phyloP scores from a whole-genome alignment of 2,329 filamentous ascomycete species.

The Colletotrichum sp. region DNA sequence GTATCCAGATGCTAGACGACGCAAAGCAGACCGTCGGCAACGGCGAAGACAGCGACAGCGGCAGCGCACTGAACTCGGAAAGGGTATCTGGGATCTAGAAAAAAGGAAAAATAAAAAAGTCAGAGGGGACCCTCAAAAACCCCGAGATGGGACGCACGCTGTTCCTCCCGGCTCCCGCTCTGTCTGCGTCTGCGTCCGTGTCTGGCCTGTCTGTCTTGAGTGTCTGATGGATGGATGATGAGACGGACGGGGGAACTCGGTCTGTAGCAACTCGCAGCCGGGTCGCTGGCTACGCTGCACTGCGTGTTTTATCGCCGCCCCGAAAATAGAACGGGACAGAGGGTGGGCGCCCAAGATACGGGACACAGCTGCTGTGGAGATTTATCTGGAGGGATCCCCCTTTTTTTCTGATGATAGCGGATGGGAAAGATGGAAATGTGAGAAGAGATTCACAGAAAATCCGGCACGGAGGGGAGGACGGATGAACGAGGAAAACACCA shows the following conservation, averaged over 20 bases:
- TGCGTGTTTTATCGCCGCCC: constrained; percentile 18
- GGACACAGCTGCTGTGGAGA: constrained; percentile 10
- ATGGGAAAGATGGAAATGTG: background rate
- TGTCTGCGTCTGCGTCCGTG: background rate
- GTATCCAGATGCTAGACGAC: background rate
- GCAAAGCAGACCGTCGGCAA: background rate
- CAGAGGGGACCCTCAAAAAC: background rate
- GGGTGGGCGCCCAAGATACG: background rate
- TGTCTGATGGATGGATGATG: constrained; percentile 14
- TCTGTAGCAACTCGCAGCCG: background rate
- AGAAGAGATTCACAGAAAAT: constrained; percentile 1
- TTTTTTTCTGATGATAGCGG: background rate
- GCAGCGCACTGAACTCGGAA: constrained; percentile 1
- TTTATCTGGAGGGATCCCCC: constrained; percentile 12
- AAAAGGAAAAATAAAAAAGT: background rate
- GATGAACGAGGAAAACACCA: background rate
- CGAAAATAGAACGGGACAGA: constrained; percentile 18
- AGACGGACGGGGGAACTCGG: constrained; percentile 11
- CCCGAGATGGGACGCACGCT: constrained; percentile 17
- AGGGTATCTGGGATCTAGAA: background rate
- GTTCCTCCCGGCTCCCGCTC: background rate
- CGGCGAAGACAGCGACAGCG: background rate
- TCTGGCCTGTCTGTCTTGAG: background rate
- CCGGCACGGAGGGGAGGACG: constrained; percentile 19
- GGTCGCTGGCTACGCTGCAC: constrained; percentile 2